Conservation (phyloP, 2,329 filamentous ascomycete genomes). For the Lithohypha guttulata region DNA sequence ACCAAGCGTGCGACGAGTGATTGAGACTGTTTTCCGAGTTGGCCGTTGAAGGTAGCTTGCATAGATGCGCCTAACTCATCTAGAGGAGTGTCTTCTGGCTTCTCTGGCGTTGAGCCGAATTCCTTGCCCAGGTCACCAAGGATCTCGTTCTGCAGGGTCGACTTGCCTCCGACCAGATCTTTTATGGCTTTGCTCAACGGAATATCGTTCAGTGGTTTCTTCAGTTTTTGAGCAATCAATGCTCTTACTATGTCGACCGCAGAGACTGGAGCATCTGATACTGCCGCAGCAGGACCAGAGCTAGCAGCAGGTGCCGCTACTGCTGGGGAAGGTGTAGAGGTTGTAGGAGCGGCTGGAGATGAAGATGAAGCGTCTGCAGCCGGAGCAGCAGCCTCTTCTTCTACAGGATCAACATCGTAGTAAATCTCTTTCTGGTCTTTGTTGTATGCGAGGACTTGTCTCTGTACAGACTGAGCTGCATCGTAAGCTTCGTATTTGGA, state of each 20-base stretch:
- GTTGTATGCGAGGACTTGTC: slow-evolving; percentile 98
- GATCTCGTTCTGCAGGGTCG: slow-evolving; percentile 96
- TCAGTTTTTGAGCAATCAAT: slow-evolving; percentile 91
- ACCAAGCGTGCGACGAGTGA: slow-evolving; percentile 89
- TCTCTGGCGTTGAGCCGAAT: slow-evolving; percentile 95
- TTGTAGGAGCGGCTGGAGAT: slow-evolving; percentile 38
- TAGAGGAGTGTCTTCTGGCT: slow-evolving; percentile 92
- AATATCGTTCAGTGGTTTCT: slow-evolving; percentile 82
- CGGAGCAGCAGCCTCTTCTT: slow-evolving; percentile 64
- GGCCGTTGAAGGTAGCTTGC: slow-evolving; percentile 98
- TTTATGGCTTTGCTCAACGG: slow-evolving; percentile 96
- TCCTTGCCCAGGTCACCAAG: slow-evolving; percentile 95
- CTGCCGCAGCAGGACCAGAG: slow-evolving; percentile 74
- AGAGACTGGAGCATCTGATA: slow-evolving; percentile 76
- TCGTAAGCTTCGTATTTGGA: slow-evolving; percentile 99
- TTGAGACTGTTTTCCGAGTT: slow-evolving; percentile 91
- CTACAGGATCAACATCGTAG: slow-evolving; percentile 91
- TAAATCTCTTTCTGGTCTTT: slow-evolving; percentile 99
- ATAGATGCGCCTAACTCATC: slow-evolving; percentile 92
- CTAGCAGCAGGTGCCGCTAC: slow-evolving; percentile 52
- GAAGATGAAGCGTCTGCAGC: slow-evolving; percentile 31
- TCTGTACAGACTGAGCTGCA: slow-evolving; percentile 87
- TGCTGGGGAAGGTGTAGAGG: slow-evolving; percentile 43
- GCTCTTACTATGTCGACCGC: slow-evolving; percentile 83
- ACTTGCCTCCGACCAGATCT: slow-evolving; percentile 95